Evolutionary conservation across 2,329 filamentous ascomycete genomes (phyloP).

Genomic region (Ramichloridium luteum): DNA sequence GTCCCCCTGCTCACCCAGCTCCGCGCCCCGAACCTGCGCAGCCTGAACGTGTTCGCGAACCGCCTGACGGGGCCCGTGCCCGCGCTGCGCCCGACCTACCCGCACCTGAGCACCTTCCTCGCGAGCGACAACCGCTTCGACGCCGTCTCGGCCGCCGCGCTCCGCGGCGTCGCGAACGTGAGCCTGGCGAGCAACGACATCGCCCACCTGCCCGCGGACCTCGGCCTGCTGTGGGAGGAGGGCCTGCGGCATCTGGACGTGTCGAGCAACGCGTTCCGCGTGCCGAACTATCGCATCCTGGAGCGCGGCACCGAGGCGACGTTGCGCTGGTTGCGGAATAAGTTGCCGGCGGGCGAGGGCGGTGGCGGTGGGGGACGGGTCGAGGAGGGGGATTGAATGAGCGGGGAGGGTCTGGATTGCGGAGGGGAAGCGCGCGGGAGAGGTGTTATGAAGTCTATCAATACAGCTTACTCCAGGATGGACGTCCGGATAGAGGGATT

Average conservation of each 20-base stretch:
- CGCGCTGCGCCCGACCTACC: conserved; percentile 53
- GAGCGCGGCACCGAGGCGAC: conserved; percentile 80
- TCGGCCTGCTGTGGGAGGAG: conserved; percentile 63
- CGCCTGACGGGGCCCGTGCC: conserved; percentile 60
- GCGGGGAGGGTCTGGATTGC: too few species aligned
- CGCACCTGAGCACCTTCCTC: conserved; percentile 56
- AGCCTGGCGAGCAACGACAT: conserved; percentile 82
- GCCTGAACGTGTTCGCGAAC: conserved; percentile 73
- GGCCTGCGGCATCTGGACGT: conserved; percentile 60
- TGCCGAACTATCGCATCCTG: conserved; percentile 72
- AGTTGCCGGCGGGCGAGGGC: conserved; percentile 18
- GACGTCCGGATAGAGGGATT: too few species aligned
- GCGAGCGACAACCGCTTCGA: conserved; percentile 68
- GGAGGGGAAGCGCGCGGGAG: background rate
- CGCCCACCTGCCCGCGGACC: conserved; percentile 61
- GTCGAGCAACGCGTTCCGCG: conserved; percentile 73
- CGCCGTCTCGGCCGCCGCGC: conserved; percentile 53
- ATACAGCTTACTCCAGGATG: too few species aligned
- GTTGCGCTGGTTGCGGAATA: conserved; percentile 63
- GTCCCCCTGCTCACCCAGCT: conserved; percentile 53
- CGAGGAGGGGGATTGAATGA: too few species aligned
- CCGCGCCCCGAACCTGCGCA: conserved; percentile 60
- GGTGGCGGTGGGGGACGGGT: conserved; percentile 52
- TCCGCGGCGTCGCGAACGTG: conserved; percentile 62
- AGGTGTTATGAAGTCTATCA: background rate